Conservation (phyloP, 208 protist genomes). For the Polymyxa betae region DNA sequence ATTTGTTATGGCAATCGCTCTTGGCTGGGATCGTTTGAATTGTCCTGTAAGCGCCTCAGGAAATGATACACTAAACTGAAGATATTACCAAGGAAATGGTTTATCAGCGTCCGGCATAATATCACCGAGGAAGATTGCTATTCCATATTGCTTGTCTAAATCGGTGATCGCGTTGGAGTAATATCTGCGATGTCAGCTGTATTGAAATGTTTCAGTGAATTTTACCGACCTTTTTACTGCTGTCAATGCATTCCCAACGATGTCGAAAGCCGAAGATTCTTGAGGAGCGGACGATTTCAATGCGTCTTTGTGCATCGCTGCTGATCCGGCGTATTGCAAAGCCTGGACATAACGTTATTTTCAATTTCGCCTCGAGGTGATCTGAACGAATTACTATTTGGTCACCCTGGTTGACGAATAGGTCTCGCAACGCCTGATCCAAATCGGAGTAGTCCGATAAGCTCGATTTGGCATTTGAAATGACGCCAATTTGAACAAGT, state of each 20-base stretch:
- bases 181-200: no score
- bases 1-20: background rate
- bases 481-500: background rate
- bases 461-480: background rate
- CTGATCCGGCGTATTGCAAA: background rate
- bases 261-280: background rate
- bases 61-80: no score
- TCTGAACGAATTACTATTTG: no score
- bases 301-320: background rate
- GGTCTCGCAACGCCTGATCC: background rate
- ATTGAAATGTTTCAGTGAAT: no score
- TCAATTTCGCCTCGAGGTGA: no score
- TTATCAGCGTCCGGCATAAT: background rate
- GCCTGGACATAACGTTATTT: no score
- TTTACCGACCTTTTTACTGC: background rate
- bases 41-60: no score
- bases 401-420: background rate
- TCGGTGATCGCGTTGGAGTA: slow-evolving; percentile 9
- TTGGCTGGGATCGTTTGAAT: background rate
- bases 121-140: background rate
- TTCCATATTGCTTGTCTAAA: background rate
- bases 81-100: background rate
- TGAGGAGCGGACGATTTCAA: background rate
- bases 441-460: background rate
- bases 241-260: background rate